Evolutionary conservation across 1,284 basidiomycete genomes (phyloP).

Genomic region (Tilletia indica): DNA sequence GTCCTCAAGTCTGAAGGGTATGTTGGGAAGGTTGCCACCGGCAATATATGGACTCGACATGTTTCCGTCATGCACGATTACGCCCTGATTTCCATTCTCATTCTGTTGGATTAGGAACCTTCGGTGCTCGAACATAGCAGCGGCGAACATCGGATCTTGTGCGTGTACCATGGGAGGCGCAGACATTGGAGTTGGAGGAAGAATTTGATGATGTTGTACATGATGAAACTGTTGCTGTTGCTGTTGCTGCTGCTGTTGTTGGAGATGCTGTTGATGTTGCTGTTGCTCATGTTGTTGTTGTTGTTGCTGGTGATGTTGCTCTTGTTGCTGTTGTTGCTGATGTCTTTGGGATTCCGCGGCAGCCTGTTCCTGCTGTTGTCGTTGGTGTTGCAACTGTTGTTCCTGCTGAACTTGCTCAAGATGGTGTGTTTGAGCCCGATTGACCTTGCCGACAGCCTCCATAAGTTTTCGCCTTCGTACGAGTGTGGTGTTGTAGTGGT

Average conservation of each 20-base stretch:
- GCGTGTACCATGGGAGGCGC: conserved; percentile 4
- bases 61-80: neutral
- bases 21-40: neutral
- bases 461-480: conserved; percentile 12
- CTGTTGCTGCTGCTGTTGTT: conserved; percentile 9
- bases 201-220: conserved; percentile 13
- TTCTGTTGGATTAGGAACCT: neutral
- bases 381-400: conserved; percentile 5
- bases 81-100: neutral
- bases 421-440: neutral
- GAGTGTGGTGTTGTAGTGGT: conserved; percentile 42
- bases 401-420: conserved; percentile 6
- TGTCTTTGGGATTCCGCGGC: conserved; percentile 15
- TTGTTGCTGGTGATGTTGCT: neutral
- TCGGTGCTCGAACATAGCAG: conserved; percentile 1
- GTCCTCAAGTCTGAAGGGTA: neutral
- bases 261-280: neutral
- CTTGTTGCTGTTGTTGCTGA: conserved; percentile 12
- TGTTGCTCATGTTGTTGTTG: conserved; percentile 13
- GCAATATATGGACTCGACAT: conserved; percentile 14
- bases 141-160: conserved; percentile 5
- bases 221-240: conserved; percentile 15
- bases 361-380: conserved; percentile 13
- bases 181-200: neutral
- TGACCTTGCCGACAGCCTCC: conserved; percentile 17